Evolutionary conservation across 2,329 filamentous ascomycete genomes (phyloP).

Genomic region (Fusarium sp.): DNA sequence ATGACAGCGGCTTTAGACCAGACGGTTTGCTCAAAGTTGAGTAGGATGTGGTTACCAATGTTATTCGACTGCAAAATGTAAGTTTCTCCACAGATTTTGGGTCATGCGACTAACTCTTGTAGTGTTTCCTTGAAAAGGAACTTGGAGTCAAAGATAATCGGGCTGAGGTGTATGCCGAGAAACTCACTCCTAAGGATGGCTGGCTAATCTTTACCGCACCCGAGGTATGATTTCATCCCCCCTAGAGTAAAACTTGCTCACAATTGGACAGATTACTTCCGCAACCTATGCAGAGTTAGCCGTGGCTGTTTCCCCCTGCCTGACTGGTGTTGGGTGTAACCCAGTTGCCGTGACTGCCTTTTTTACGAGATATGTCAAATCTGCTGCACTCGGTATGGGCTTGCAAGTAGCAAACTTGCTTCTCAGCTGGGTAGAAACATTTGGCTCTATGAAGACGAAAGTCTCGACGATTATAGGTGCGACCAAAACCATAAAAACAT

Average conservation of each 20-base stretch:
- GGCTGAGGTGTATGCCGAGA: neutral
- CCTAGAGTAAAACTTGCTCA: neutral
- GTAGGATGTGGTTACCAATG: neutral
- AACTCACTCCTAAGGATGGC: constrained; percentile 6
- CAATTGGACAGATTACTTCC: neutral
- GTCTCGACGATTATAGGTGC: neutral
- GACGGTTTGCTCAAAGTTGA: neutral
- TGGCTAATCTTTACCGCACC: neutral
- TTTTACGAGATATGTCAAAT: neutral
- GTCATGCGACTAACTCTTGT: neutral
- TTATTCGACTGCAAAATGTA: constrained; percentile 5
- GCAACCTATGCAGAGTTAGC: constrained; percentile 8
- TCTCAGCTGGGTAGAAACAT: neutral
- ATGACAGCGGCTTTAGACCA: neutral
- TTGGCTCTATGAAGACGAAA: neutral
- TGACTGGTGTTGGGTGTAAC: neutral
- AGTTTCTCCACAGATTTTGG: neutral
- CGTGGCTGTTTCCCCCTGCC: neutral
- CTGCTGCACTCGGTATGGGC: neutral
- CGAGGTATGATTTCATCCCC: neutral
- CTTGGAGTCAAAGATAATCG: constrained; percentile 4
- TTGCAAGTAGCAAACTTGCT: neutral
- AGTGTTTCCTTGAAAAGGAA: constrained; percentile 1
- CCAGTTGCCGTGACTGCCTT: neutral
- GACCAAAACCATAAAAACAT: neutral